phyloP scores from a whole-genome alignment of 768 basidiomycete species.

The Amanita phalloides region DNA sequence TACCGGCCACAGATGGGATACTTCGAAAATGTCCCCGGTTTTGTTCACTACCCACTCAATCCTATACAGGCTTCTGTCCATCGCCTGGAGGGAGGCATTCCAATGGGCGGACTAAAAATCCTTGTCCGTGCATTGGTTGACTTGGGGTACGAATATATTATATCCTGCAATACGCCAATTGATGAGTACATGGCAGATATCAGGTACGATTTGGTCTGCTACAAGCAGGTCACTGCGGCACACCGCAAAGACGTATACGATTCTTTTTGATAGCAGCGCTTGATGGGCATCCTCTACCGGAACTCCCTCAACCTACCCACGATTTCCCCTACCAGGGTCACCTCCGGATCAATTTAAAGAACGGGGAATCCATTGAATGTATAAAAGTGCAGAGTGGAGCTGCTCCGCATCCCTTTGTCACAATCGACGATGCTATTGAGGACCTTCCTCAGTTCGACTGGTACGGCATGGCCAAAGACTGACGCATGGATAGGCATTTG shows the following conservation, averaged over 20 bases:
- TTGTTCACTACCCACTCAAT: conserved; percentile 31
- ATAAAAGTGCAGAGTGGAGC: conserved; percentile 37
- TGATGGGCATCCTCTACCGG: conserved; percentile 30
- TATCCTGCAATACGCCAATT: not conserved
- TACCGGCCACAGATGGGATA: conserved; percentile 30
- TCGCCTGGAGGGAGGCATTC: conserved; percentile 49
- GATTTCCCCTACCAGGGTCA: conserved; percentile 31
- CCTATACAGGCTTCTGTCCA: conserved; percentile 28
- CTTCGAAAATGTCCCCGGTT: conserved; percentile 47
- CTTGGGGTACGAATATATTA: conserved; percentile 40
- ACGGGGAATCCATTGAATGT: conserved; percentile 27
- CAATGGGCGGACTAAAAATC: conserved; percentile 69
- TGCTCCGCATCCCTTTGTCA: conserved; percentile 46
- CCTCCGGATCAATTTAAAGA: conserved; percentile 42
- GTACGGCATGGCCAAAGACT: conserved; percentile 23
- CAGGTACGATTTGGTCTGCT: conserved; percentile 39
- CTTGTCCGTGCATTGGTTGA: conserved; percentile 47
- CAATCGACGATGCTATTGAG: conserved; percentile 61
- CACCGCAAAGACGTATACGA: conserved; percentile 42
- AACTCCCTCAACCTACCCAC: conserved; percentile 47
- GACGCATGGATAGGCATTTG: not conserved
- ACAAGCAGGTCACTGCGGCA: conserved; percentile 46
- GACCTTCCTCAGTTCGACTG: conserved; percentile 71
- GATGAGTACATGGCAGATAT: conserved; percentile 24
- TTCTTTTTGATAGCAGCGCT: conserved; percentile 44